Evolutionary conservation across 2,329 filamentous ascomycete species (phyloP).

Genomic region (Aspergillus eucalypticola): DNA sequence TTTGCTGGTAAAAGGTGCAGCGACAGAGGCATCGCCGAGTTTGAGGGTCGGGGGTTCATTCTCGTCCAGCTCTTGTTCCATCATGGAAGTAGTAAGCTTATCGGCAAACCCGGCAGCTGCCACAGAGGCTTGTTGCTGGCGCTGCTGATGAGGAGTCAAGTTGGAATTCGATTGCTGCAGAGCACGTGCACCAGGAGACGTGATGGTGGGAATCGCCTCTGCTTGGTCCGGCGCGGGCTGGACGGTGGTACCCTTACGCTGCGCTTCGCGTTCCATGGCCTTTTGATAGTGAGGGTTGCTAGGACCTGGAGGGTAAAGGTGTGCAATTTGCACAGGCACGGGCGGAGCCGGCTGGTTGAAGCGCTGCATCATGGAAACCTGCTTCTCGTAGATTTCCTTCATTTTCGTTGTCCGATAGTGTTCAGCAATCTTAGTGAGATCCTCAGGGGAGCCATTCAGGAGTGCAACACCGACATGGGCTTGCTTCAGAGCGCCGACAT

Average conservation of each 20-base stretch:
- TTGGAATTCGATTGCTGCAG: conserved; percentile 53
- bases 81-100: conserved; percentile 80
- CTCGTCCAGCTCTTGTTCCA: conserved; percentile 85
- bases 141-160: conserved; percentile 53
- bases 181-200: conserved; percentile 65
- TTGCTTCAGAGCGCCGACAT: conserved; percentile 96
- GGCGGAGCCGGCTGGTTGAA: conserved; percentile 95
- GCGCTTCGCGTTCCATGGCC: conserved; percentile 82
- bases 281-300: conserved; percentile 92
- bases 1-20: conserved; percentile 96
- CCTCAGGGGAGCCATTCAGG: conserved; percentile 89
- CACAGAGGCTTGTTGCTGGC: conserved; percentile 61
- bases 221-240: conserved; percentile 54
- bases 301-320: conserved; percentile 88
- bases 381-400: conserved; percentile 99
- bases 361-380: conserved; percentile 83
- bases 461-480: conserved; percentile 95
- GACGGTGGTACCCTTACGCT: conserved; percentile 69
- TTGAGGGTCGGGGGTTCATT: conserved; percentile 94
- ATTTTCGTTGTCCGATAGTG: conserved; percentile 93
- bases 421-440: conserved; percentile 87
- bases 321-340: conserved; percentile 86
- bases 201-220: conserved; percentile 64
- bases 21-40: conserved; percentile 93
- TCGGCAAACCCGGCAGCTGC: conserved; percentile 80